A percentile compares a stretch with the other conserved stretches of the same genome.
phyloP scores from a whole-genome alignment of 352 stramenopile species.

The Pythium pyrilobum region DNA sequence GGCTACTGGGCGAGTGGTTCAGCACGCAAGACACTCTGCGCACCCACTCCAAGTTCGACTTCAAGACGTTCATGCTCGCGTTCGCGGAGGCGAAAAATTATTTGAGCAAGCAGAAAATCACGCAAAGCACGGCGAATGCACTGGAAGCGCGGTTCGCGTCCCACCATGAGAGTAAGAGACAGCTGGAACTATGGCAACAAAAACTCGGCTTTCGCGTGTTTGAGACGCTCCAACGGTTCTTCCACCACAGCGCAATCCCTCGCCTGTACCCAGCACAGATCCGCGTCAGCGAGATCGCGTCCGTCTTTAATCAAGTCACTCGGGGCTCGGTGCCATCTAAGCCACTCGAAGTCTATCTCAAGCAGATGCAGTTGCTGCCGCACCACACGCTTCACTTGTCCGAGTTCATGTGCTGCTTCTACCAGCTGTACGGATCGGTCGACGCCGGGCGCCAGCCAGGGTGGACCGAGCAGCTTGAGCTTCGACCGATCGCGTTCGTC shows the following conservation, averaged over 20 bases:
- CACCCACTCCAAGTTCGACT: constrained; percentile 42
- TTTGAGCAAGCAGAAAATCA: constrained; percentile 38
- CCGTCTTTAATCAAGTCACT: constrained; percentile 40
- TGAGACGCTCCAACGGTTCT: constrained; percentile 48
- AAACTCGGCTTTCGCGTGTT: constrained; percentile 54
- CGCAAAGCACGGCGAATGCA: constrained; percentile 39
- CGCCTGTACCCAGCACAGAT: constrained; percentile 52
- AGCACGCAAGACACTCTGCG: constrained; percentile 39
- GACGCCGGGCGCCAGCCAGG: constrained; percentile 6
- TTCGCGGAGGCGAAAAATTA: constrained; percentile 43
- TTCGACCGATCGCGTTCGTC: constrained; percentile 51
- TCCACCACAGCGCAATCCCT: constrained; percentile 43
- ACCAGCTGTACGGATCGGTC: constrained; percentile 50
- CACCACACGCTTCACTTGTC: constrained; percentile 50
- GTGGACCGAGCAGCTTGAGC: constrained; percentile 33
- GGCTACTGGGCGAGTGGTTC: constrained; percentile 46
- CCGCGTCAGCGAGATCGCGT: constrained; percentile 28
- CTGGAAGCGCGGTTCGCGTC: constrained; percentile 55
- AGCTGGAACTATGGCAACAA: constrained; percentile 63
- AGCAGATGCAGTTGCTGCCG: constrained; percentile 39
- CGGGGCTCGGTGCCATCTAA: constrained; percentile 35
- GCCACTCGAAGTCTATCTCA: constrained; percentile 49
- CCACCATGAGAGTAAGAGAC: constrained; percentile 47
- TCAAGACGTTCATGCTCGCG: constrained; percentile 46
- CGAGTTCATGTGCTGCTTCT: constrained; percentile 68